Conservation (phyloP, 257 asterid species). For the Lantana camara region DNA sequence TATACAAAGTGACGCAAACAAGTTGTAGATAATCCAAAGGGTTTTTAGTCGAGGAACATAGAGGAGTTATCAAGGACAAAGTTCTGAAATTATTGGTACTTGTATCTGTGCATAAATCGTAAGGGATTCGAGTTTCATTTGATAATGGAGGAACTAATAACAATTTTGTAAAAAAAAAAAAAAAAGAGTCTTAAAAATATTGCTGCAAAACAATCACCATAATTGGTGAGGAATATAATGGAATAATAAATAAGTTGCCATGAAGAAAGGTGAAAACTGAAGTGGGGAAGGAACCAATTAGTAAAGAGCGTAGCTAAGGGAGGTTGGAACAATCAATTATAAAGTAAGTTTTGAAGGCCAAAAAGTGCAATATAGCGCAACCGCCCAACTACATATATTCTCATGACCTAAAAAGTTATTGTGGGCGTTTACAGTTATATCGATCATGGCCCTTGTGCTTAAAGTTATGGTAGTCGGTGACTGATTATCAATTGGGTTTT, state of each 20-base stretch:
- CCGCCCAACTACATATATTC: slow-evolving; percentile 30
- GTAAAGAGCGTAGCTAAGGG: neutral
- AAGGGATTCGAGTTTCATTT: no score
- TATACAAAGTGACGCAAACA: no score
- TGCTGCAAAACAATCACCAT: neutral
- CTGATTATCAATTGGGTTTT: neutral
- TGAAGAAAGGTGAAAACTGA: neutral
- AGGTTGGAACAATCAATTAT: neutral
- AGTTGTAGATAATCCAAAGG: no score
- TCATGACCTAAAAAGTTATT: slow-evolving; percentile 10
- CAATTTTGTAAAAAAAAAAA: no score
- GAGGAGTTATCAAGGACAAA: no score
- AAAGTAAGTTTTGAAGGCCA: slow-evolving; percentile 21
- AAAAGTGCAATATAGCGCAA: slow-evolving; percentile 16
- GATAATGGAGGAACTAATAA: no score
- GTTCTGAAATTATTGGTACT: no score
- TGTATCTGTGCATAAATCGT: no score
- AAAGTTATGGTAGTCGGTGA: slow-evolving; percentile 43
- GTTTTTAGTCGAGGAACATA: no score
- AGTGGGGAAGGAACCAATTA: neutral
- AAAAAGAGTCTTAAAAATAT: no score
- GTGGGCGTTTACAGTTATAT: slow-evolving; percentile 28
- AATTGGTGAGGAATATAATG: slow-evolving; percentile 20
- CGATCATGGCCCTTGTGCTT: slow-evolving; percentile 38
- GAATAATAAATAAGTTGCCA: neutral